Base-by-base conservation (phyloP, 1,284 basidiomycete species). In the Tilletia walkeri region DNA sequence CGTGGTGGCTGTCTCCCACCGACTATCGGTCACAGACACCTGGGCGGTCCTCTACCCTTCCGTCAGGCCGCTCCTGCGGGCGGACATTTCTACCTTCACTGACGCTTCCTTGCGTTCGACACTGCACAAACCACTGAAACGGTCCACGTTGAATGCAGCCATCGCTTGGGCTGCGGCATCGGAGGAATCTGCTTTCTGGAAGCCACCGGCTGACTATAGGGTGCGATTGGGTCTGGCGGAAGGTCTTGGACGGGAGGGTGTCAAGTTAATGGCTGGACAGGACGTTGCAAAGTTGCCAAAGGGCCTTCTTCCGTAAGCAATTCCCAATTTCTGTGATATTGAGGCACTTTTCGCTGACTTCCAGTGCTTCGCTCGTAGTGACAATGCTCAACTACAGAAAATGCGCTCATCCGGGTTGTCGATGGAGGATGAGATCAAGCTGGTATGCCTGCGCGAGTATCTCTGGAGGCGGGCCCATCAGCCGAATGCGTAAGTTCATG, bases 41-140 rank as follows among this genome's bases (percentile, higher is more conserved):
- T 99, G 96, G 96, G 95, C 94, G 78, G 93, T 97, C 56, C 84
- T 98, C 2, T 99, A 99, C 79, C 95, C 95, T 0, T 91, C 91
- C 0, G 84, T 99, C 49, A 89, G 93, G 49, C 90, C 93, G 72
- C 89, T 95, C 69, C 86, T 99, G 54, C 90, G 90, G 61, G 92
- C 90, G 0, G 96, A 99, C 78, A 86, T 98, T n/a, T 88, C 87
- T 6, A 86, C 88, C 1, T 88, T 98, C 54, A 89, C 91, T 66
- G 92, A 92, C 73, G 86, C 88, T 68, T 89, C 88, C 53, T 83
- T 99, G 38, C 85, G 97, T 34, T 86, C 88, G 49, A 88, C 90
- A 3, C 87, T 95, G 83, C 91, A 92, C 74, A 85, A 89, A 65
- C 90, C 93, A 0, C 93, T 98, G 83, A 69, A 90, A 81, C 74